phyloP scores from a whole-genome alignment of 805 yeast species.

The Kazachstania taianensis region DNA sequence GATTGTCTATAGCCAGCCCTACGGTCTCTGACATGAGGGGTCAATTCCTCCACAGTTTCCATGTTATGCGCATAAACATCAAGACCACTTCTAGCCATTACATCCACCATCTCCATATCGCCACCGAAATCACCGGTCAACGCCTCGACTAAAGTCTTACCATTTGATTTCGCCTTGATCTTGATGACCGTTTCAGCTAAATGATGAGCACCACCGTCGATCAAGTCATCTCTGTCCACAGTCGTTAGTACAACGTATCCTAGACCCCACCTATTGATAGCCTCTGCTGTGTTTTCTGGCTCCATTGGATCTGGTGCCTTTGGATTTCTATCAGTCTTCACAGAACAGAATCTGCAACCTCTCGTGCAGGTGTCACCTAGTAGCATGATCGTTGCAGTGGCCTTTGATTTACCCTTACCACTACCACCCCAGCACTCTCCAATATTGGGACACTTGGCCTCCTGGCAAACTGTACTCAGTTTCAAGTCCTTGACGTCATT shows the following conservation, averaged over 20 bases:
- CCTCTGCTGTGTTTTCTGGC: conserved; percentile 96
- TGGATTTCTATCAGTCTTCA: conserved; percentile 83
- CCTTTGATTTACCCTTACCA: conserved; percentile 62
- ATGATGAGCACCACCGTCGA: conserved; percentile 90
- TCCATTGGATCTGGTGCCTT: conserved; percentile 88
- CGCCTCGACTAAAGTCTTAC: conserved; percentile 86
- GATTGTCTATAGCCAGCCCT: conserved; percentile 93
- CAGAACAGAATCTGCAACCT: conserved; percentile 98
- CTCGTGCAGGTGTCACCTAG: conserved; percentile 98
- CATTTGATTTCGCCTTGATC: conserved; percentile 71
- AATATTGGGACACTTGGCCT: conserved; percentile 98
- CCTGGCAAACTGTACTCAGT: conserved; percentile 94
- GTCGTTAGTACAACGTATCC: conserved; percentile 97
- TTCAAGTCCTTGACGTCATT: conserved; percentile 81
- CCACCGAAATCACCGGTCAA: conserved; percentile 95
- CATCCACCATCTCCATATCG: conserved; percentile 65
- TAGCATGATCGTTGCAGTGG: conserved; percentile 94
- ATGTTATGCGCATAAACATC: conserved; percentile 96
- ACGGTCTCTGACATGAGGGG: conserved; percentile 93
- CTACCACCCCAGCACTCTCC: conserved; percentile 99
- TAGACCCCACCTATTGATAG: conserved; percentile 93
- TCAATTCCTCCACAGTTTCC: conserved; percentile 91
- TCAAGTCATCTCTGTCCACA: conserved; percentile 90
- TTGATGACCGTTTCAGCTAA: conserved; percentile 76
- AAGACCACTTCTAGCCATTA: conserved; percentile 74